Conservation (phyloP, 2,329 filamentous ascomycete species). For the Sclerotinia glacialis region DNA sequence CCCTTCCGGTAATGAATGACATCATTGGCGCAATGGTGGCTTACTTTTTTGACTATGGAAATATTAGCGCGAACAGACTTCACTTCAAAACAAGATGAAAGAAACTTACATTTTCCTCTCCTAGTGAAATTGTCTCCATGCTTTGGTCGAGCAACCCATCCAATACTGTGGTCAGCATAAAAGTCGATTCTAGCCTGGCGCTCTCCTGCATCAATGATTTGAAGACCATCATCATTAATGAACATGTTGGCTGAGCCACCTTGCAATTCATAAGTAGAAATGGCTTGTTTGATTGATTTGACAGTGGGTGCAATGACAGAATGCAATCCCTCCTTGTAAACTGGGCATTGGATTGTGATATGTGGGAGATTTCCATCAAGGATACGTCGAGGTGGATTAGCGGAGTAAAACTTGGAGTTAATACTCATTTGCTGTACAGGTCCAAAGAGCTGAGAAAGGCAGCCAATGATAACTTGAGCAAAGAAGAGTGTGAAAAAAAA, state of each 20-base stretch:
- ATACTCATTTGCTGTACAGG: constrained; percentile 68
- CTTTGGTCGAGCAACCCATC: constrained; percentile 65
- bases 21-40: constrained; percentile 14
- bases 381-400: constrained; percentile 62
- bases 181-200: constrained; percentile 63
- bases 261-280: constrained; percentile 73
- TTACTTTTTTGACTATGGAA: constrained; percentile 43
- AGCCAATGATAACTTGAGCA: constrained; percentile 73
- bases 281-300: constrained; percentile 73
- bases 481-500: constrained; percentile 83
- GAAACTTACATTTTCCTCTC: constrained; percentile 52
- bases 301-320: constrained; percentile 76
- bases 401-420: constrained; percentile 83
- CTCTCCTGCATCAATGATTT: constrained; percentile 62
- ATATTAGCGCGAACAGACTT: constrained; percentile 23
- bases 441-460: constrained; percentile 71
- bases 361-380: constrained; percentile 60
- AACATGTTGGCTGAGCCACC: constrained; percentile 78
- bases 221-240: constrained; percentile 72
- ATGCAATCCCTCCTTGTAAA: constrained; percentile 79
- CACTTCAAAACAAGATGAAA: constrained; percentile 10
- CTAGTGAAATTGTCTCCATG: constrained; percentile 62
- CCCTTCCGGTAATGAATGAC: background rate
- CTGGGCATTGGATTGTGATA: constrained; percentile 80
- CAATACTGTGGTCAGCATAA: constrained; percentile 66